phyloP scores from a whole-genome alignment of 768 basidiomycete species.

The Grammothele lineata region DNA sequence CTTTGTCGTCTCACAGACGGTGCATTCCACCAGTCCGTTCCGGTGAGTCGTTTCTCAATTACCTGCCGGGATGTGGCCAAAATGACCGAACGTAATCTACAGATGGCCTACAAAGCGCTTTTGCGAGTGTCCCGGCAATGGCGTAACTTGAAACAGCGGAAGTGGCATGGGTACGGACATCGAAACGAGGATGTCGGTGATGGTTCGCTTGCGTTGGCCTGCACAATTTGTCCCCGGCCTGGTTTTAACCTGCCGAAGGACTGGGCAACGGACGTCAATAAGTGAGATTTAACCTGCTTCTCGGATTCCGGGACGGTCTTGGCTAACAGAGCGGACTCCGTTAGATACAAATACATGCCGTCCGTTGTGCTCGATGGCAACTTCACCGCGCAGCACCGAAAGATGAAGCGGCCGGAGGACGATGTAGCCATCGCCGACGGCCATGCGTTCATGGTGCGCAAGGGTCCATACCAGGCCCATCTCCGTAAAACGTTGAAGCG shows the following conservation, averaged over 20 bases:
- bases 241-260: conserved; percentile 1
- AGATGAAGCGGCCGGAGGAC: conserved; percentile 19
- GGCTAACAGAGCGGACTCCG: no score
- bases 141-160: not conserved
- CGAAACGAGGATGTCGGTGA: not conserved
- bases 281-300: not conserved
- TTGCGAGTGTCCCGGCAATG: not conserved
- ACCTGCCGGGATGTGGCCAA: not conserved
- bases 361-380: not conserved
- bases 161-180: not conserved
- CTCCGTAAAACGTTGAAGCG: conserved; percentile 1
- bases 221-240: conserved; percentile 7
- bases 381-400: conserved; percentile 6
- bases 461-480: conserved; percentile 17
- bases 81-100: not conserved
- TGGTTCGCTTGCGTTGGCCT: not conserved
- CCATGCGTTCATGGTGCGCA: conserved; percentile 23
- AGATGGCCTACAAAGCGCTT: conserved; percentile 1
- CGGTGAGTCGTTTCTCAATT: not conserved
- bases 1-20: not conserved
- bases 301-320: not conserved
- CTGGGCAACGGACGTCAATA: not conserved
- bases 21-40: not conserved
- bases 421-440: conserved; percentile 28
- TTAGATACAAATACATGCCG: not conserved